phyloP scores from a whole-genome alignment of 108 stramenopile species.

The Parmales sp. region DNA sequence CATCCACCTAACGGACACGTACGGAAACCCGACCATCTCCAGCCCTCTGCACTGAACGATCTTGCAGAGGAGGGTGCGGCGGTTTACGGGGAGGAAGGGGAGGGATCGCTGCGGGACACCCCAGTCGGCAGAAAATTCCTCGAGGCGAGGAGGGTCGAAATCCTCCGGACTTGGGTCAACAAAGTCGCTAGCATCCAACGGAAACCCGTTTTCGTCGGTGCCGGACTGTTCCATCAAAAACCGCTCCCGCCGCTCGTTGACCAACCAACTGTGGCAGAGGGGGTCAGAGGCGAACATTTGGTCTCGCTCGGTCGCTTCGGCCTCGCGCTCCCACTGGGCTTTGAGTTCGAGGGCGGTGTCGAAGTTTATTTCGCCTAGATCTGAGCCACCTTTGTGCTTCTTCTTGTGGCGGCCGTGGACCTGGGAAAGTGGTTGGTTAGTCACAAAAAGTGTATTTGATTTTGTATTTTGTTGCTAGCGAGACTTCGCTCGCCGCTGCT shows the following conservation, averaged over 20 bases:
- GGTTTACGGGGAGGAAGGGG: not conserved
- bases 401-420: not conserved
- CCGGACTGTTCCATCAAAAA: not conserved
- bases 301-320: not conserved
- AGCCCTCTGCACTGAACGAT: not conserved
- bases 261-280: not conserved
- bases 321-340: not conserved
- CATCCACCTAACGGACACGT: not conserved
- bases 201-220: not conserved
- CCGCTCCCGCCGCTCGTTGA: not conserved
- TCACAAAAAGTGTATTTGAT: too few species aligned
- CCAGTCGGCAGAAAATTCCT: not conserved
- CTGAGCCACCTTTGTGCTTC: not conserved
- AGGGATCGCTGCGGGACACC: not conserved
- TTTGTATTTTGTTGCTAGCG: too few species aligned
- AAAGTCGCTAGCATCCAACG: not conserved
- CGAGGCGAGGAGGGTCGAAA: not conserved
- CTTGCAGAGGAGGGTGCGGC: not conserved
- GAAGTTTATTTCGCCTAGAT: not conserved
- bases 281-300: not conserved
- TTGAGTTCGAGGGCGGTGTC: not conserved
- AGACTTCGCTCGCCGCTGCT: too few species aligned
- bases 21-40: not conserved
- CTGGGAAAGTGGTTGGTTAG: too few species aligned
- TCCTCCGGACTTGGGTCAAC: not conserved